Evolutionary conservation across 164 flowering plant genomes (phyloP).

Genomic region (Sextonia rubra): DNA sequence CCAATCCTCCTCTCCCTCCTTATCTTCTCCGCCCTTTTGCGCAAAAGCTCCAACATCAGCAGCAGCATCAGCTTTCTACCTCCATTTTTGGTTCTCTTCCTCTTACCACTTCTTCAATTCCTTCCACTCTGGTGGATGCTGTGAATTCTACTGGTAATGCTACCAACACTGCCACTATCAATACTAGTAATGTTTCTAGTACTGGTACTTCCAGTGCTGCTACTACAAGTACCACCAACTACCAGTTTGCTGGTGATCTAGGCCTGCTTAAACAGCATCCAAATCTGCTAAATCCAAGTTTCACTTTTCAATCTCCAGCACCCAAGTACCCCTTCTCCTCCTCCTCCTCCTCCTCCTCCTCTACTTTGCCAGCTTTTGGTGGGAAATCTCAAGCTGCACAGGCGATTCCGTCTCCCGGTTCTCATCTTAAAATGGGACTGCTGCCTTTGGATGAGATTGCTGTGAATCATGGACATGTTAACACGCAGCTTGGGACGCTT

Average conservation of each 20-base stretch:
- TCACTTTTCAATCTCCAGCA: conserved; percentile 14
- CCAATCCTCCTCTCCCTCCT: conserved; percentile 16
- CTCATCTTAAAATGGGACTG: conserved; percentile 15
- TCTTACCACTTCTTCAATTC: conserved; percentile 8
- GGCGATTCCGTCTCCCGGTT: not conserved
- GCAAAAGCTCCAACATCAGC: conserved; percentile 32
- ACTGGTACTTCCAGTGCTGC: not conserved
- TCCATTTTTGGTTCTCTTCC: not conserved
- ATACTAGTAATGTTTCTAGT: not conserved
- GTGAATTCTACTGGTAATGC: conserved; percentile 8
- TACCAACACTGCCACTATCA: not conserved
- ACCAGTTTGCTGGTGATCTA: conserved; percentile 24
- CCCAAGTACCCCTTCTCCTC: conserved; percentile 12
- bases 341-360: conserved; percentile 5
- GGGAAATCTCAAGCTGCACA: conserved; percentile 9
- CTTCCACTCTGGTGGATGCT: conserved; percentile 15
- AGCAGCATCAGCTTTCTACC: conserved; percentile 1
- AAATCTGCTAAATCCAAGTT: conserved; percentile 25
- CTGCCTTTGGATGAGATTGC: conserved; percentile 13
- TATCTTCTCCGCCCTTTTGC: conserved; percentile 48
- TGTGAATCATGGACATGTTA: conserved; percentile 7
- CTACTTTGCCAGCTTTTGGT: conserved; percentile 14
- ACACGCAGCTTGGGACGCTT: conserved; percentile 15
- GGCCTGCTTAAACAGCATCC: conserved; percentile 22
- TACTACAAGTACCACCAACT: conserved; percentile 1